Evolutionary conservation across 129 eudicot genomes (phyloP), one percentile per base, ranked within the genome.

Genomic region (Gnaphalium uliginosum): DNA sequence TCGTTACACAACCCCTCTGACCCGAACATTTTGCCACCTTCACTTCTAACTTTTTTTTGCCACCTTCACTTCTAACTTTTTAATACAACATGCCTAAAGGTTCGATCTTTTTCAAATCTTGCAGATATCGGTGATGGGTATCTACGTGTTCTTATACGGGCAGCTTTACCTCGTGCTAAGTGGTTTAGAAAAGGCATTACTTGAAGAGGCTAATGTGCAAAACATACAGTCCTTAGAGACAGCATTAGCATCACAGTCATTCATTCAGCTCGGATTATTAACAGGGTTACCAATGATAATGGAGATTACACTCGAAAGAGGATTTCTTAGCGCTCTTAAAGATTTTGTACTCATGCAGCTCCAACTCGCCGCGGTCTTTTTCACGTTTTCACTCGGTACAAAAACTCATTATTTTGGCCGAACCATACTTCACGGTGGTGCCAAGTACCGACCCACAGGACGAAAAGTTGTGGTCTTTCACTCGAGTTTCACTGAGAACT

Each of bases 361-460:
- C 11, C 98, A 94, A 79, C 85, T 94, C 4, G 98, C 97, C 25
- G 85, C 98, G 18, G 96, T 94, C 41, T 94, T 94, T 89, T 94
- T 94, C 89, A 94, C 98, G 5, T 94, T 90, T 76, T 85, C 96
- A 26, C 86, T 88, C 0, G 98, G 98, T 5, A 85, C 98, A 69
- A 94, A 94, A 77, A 68, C 93, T n/a, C 98, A 94, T 61, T 87
- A 94, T 64, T 94, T 87, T 56, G 98, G 98, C 37, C 88, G 96
- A 67, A 94, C 98, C 35, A 90, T 94, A 53, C 98, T 94, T 48
- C 98, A 94, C 10, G 96, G 97, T 3, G 97, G 98, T n/a, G 98
- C 97, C 37, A 90, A 85, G 48, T 94, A 94, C 79, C 80, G 89
- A 60, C 98, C 97, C 64, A 94, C 98, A 0, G 97, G 98, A 8